phyloP scores from a whole-genome alignment of 208 protist genomes.

The Acanthamoeba castellanii region DNA sequence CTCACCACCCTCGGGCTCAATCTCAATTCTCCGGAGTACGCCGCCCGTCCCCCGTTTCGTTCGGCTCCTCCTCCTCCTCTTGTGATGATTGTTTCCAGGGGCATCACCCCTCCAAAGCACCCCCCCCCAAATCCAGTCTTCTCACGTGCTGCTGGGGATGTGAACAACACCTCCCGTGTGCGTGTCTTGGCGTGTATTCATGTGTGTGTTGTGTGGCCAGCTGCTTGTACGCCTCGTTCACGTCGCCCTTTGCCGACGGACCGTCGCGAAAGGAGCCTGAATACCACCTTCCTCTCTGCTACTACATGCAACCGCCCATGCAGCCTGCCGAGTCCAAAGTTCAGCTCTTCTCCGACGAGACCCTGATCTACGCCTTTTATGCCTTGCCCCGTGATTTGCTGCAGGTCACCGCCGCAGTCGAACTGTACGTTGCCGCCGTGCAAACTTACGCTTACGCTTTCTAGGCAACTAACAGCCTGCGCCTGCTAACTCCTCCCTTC shows the following conservation, averaged over 20 bases:
- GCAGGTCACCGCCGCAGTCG: slow-evolving; percentile 94
- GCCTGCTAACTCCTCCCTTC: neutral
- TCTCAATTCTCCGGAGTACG: slow-evolving; percentile 90
- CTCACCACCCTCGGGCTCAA: slow-evolving; percentile 93
- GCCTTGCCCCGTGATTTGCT: slow-evolving; percentile 97
- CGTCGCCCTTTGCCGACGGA: slow-evolving; percentile 89
- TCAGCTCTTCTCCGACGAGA: slow-evolving; percentile 91
- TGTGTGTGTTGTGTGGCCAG: slow-evolving; percentile 73
- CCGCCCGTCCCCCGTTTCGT: neutral
- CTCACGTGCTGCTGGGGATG: no score
- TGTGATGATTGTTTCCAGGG: no score
- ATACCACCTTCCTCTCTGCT: slow-evolving; percentile 90
- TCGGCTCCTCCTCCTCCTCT: neutral
- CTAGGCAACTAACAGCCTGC: no score
- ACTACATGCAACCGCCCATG: slow-evolving; percentile 85
- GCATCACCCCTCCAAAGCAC: no score
- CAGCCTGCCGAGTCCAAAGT: slow-evolving; percentile 83
- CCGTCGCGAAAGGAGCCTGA: slow-evolving; percentile 87
- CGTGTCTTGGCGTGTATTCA: neutral
- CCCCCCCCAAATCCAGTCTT: neutral
- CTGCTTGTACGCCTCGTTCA: slow-evolving; percentile 90
- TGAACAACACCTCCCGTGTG: no score
- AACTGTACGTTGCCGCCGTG: slow-evolving; percentile 93
- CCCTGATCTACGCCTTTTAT: slow-evolving; percentile 99
- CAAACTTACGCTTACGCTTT: no score